Evolutionary conservation across 2,329 filamentous ascomycete genomes (phyloP).

Genomic region (Paraconiothyrium sp.): DNA sequence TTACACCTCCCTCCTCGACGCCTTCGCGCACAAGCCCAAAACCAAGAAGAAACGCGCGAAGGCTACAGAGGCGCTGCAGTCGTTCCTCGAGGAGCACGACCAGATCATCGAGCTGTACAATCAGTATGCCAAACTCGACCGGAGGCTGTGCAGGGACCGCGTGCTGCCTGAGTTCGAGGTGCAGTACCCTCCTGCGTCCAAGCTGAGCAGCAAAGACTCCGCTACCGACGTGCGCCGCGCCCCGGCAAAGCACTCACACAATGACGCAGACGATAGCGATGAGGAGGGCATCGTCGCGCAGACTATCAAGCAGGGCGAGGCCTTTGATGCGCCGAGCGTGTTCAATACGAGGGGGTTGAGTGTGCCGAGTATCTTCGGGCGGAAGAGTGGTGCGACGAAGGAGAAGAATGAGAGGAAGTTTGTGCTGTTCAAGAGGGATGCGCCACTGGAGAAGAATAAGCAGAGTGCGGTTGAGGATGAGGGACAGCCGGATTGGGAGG

Average conservation of each 20-base stretch:
- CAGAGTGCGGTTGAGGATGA: not conserved
- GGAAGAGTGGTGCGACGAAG: not conserved
- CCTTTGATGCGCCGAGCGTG: constrained; percentile 6
- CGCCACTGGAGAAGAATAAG: not conserved
- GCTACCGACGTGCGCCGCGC: not conserved
- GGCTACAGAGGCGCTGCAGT: not conserved
- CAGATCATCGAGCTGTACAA: not conserved
- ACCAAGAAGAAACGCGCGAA: not conserved
- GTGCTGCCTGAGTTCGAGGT: not conserved
- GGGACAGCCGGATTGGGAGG: not conserved
- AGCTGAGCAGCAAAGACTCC: not conserved
- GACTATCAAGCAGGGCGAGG: not conserved
- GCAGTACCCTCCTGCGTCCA: not conserved
- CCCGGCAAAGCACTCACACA: not conserved
- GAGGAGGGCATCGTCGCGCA: not conserved
- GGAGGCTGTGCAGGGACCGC: not conserved
- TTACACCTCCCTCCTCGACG: not conserved
- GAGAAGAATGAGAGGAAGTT: not conserved
- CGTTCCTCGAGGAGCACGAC: not conserved
- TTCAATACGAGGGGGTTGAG: constrained; percentile 10
- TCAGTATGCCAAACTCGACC: not conserved
- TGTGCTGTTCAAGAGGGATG: constrained; percentile 1
- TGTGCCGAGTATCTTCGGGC: constrained; percentile 5
- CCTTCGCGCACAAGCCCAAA: constrained; percentile 4
- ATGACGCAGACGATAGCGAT: not conserved